Evolutionary conservation across 352 stramenopile genomes (phyloP), one percentile per base, ranked within the genome.

Genomic region (Phytopythium chamaehyphon): DNA sequence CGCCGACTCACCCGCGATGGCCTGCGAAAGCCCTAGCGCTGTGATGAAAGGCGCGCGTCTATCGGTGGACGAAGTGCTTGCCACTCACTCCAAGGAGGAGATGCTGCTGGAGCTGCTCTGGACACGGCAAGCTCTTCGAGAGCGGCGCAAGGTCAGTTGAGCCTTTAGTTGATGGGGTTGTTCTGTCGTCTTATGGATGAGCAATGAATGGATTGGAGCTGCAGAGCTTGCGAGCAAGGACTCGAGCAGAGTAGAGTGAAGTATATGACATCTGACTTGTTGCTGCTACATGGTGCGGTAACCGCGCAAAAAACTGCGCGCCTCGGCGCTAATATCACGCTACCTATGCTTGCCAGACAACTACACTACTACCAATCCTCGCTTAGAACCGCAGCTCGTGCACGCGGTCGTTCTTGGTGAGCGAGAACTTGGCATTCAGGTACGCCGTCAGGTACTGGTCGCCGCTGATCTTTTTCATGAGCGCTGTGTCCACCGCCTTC

Each of bases 351-450:
- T 6, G 40, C 40, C 21, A 5, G 4, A 14, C 40, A 35, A 24
- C 43, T 0, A 5, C 21, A 28, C 22, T 23, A 7, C 22, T 23
- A 15, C 26, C 22, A 40, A 9, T 19, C 16, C 31, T 18, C 26
- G 56, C 48, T 96, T 98, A 99, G 66, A 99, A 99, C 59, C 92
- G 84, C 88, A 99, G 97, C 55, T 98, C 85, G 79, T 99, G 96
- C 40, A 96, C 92, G 58, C 86, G 88, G 59, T 98, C 92, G 59
- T 86, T 86, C 62, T 97, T 97, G 51, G 66, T 88, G 28, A 99
- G 73, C 54, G 82, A 90, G 74, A 99, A 99, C 56, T 90, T 95
- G 40, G 87, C 89, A 55, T 92, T 88, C 37, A 99, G 73, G 77
- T 98, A 99, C 37, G 83, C 91, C 54, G 96, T 95, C 55, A 99